A percentile compares a stretch with the other conserved stretches of the same genome.
phyloP scores from a whole-genome alignment of 345 rosid species.

The Sisymbrium irio region DNA sequence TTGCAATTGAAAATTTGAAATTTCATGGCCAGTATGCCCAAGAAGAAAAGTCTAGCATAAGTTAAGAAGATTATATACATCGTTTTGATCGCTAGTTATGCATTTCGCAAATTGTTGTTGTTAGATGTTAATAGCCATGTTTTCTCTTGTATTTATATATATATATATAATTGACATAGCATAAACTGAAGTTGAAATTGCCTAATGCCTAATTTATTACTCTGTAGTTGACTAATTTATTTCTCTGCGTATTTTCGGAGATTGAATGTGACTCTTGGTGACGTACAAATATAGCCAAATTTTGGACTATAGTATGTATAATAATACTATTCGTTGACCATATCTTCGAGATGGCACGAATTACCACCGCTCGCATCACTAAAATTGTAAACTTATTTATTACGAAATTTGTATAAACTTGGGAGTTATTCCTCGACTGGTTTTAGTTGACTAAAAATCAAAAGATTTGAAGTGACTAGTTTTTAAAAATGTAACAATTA shows the following conservation, averaged over 20 bases:
- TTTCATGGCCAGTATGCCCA: background rate
- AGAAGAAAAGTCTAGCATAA: background rate
- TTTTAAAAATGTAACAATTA: too few relatives aligned
- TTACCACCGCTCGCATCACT: background rate
- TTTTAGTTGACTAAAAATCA: background rate
- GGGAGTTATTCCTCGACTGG: background rate
- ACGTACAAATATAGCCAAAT: background rate
- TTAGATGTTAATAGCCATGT: background rate
- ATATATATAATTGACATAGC: background rate
- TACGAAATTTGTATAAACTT: background rate
- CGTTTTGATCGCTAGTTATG: background rate
- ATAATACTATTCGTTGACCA: too few relatives aligned
- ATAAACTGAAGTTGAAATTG: background rate
- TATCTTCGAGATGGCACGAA: background rate
- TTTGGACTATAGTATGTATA: too few relatives aligned
- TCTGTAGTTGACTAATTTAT: background rate
- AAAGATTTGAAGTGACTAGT: background rate
- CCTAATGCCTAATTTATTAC: background rate
- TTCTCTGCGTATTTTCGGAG: too few relatives aligned
- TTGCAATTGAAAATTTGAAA: background rate
- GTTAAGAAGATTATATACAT: background rate
- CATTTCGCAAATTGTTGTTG: background rate
- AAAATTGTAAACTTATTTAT: background rate
- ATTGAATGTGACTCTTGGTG: conserved; percentile 6
- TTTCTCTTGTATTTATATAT: background rate